Evolutionary conservation across 139 green algal species (phyloP).

Genomic region (Eudorina sp.): DNA sequence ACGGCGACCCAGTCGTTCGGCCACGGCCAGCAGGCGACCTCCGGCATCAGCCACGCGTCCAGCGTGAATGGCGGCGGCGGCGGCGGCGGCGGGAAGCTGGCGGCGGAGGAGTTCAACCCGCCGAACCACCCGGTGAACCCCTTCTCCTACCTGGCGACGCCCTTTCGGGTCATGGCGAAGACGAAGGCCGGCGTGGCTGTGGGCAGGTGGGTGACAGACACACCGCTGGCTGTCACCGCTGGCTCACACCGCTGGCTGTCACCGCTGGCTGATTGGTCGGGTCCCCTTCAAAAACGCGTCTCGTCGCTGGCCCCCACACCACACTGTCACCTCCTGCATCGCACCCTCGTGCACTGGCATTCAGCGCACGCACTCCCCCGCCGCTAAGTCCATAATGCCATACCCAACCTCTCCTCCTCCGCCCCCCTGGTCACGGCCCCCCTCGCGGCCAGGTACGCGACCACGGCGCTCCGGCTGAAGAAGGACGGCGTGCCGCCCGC

Average conservation of each 20-base stretch:
- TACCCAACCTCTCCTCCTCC: background rate
- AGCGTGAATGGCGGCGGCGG: background rate
- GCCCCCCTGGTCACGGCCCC: background rate
- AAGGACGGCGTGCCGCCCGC: conserved; percentile 49
- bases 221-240: too few species aligned
- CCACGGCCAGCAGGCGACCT: background rate
- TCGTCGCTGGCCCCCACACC: too few species aligned
- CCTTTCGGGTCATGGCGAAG: conserved; percentile 40
- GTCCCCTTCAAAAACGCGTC: too few species aligned
- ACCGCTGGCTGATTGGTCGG: too few species aligned
- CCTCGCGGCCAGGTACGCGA: conserved; percentile 24
- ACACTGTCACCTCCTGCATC: too few species aligned
- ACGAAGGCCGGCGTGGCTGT: conserved; percentile 35
- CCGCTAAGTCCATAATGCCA: too few species aligned
- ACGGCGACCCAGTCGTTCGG: background rate
- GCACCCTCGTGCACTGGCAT: too few species aligned
- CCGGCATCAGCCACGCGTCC: background rate
- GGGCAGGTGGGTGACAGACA: conserved; percentile 41
- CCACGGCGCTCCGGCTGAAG: conserved; percentile 35
- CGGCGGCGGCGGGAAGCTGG: background rate
- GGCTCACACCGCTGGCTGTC: too few species aligned
- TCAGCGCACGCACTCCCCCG: too few species aligned
- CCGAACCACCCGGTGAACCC: conserved; percentile 50
- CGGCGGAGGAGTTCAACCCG: conserved; percentile 38
- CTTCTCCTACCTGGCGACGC: conserved; percentile 44